Evolutionary conservation across 2,329 filamentous ascomycete genomes (phyloP).

Genomic region (Ambrosiella beaveri): DNA sequence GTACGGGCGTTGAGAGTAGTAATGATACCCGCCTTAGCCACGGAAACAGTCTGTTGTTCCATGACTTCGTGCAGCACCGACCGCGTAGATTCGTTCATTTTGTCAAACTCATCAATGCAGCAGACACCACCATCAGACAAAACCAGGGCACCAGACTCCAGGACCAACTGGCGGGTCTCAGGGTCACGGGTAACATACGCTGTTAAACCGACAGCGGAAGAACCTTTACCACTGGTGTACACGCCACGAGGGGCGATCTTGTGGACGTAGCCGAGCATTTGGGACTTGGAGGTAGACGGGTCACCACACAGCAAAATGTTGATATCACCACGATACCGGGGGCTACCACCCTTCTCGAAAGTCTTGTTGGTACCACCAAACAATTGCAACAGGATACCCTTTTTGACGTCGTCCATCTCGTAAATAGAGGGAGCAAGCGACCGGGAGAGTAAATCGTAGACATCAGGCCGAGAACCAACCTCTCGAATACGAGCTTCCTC

Average conservation of each 20-base stretch:
- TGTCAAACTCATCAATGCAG: conserved; percentile 75
- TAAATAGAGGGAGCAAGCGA: conserved; percentile 91
- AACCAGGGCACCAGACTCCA: conserved; percentile 65
- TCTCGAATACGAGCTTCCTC: conserved; percentile 78
- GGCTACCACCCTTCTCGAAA: conserved; percentile 89
- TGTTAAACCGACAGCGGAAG: conserved; percentile 64
- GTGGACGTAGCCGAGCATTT: conserved; percentile 85
- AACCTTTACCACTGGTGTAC: conserved; percentile 68
- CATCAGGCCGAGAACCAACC: conserved; percentile 62
- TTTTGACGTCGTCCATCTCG: conserved; percentile 98
- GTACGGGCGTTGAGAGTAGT: conserved; percentile 93
- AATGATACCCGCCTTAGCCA: conserved; percentile 84
- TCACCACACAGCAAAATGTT: conserved; percentile 95
- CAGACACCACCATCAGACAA: conserved; percentile 68
- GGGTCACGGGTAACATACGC: conserved; percentile 68
- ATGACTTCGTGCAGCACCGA: conserved; percentile 77
- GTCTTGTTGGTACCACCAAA: conserved; percentile 98
- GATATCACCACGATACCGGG: conserved; percentile 92
- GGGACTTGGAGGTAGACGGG: conserved; percentile 90
- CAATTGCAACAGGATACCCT: conserved; percentile 87
- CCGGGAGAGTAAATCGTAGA: conserved; percentile 81
- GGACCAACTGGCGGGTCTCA: conserved; percentile 61
- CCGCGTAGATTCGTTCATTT: conserved; percentile 64
- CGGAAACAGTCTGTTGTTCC: conserved; percentile 74
- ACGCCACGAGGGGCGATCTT: conserved; percentile 85